Conservation (phyloP, 202 grass and related monocot species). For the Brachypodium distachyon region DNA sequence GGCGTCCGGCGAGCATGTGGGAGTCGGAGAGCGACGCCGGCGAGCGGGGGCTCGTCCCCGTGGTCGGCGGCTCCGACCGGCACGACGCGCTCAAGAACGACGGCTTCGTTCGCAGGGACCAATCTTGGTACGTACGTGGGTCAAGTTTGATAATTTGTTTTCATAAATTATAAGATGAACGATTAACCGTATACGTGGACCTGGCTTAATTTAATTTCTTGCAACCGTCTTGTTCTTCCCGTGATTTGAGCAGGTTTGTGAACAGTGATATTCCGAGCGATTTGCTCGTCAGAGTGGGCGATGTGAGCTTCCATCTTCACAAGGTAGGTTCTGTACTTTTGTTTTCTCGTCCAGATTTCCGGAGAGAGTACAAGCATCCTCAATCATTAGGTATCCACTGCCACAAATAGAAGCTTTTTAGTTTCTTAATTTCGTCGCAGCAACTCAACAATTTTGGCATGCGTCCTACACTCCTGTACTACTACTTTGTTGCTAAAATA, state of each 20-base stretch:
- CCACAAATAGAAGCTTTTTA: neutral
- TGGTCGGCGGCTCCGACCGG: slow-evolving; percentile 31
- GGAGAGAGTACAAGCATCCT: no score
- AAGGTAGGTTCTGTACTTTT: no score
- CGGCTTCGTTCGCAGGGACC: slow-evolving; percentile 65
- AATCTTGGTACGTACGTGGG: slow-evolving; percentile 48
- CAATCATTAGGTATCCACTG: neutral
- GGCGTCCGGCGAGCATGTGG: slow-evolving; percentile 66
- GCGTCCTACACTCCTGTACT: no score
- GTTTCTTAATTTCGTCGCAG: neutral
- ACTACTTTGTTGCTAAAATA: neutral
- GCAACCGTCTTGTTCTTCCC: neutral
- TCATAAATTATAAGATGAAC: neutral
- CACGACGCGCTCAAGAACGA: slow-evolving; percentile 61
- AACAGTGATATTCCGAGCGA: slow-evolving; percentile 97
- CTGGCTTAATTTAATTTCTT: neutral
- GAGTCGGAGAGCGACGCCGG: slow-evolving; percentile 63
- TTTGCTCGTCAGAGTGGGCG: slow-evolving; percentile 72
- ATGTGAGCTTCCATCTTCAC: slow-evolving; percentile 88
- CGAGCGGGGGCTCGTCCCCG: slow-evolving; percentile 52
- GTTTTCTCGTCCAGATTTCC: no score
- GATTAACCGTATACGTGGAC: neutral
- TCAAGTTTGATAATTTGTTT: neutral
- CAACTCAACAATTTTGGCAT: neutral
- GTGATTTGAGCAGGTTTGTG: slow-evolving; percentile 46